A percentile compares a stretch with the other conserved stretches of the same genome.
phyloP scores from a whole-genome alignment of 768 basidiomycete species.

The Mycena galopus region DNA sequence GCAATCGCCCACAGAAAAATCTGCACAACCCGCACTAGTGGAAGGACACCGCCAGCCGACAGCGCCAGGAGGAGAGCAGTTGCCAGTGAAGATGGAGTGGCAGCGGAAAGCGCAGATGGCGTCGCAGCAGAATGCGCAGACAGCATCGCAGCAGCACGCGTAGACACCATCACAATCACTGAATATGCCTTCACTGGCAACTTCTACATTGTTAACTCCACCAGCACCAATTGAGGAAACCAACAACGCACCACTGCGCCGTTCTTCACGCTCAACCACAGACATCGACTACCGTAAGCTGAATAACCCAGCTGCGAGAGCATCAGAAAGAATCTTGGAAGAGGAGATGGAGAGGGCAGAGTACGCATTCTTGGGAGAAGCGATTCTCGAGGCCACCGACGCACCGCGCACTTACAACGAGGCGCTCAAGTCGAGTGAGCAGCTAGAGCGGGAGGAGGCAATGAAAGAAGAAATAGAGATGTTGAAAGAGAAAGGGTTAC shows the following conservation, averaged over 20 bases:
- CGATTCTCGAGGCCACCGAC: background rate
- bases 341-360: constrained; percentile 5
- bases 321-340: background rate
- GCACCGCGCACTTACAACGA: constrained; percentile 1
- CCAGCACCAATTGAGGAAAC: background rate
- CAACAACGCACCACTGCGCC: background rate
- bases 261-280: background rate
- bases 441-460: constrained; percentile 17
- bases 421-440: constrained; percentile 14
- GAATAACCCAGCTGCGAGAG: constrained; percentile 13
- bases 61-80: background rate
- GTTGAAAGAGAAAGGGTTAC: constrained; percentile 29
- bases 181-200: background rate
- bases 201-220: constrained; percentile 4
- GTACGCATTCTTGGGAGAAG: constrained; percentile 1
- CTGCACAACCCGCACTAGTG: constrained; percentile 19
- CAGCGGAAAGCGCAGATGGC: background rate
- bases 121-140: constrained; percentile 12
- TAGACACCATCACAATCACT: constrained; percentile 8
- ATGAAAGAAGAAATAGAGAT: constrained; percentile 30
- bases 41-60: background rate
- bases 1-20: constrained; percentile 23
- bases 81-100: too few relatives aligned
- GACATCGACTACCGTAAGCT: constrained; percentile 24
- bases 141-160: constrained; percentile 4